Evolutionary conservation across 2,329 filamentous ascomycete species (phyloP), one percentile per base, ranked within the genome.

Genomic region (Trichoderma sp.): DNA sequence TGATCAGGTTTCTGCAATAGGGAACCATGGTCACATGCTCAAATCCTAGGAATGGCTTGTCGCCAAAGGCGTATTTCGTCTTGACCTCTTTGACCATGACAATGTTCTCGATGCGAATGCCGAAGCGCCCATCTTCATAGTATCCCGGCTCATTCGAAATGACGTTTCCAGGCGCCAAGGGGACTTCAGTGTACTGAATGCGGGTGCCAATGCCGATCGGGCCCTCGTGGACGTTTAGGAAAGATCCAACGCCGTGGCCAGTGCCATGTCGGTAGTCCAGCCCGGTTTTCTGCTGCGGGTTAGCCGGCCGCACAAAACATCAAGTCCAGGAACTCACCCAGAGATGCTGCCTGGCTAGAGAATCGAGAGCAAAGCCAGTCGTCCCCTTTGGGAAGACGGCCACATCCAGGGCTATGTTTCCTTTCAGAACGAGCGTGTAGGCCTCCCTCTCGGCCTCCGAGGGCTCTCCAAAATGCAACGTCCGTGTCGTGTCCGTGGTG

Each of bases 21-120:
- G 95, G 95, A 19, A 94, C 92, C 92, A 99, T 92, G 0, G 95
- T 99, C 69, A 98, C 93, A 77, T 96, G 92, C 80, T 99, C 94
- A 71, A 99, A 99, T 3, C 93, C 93, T 43, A 98, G 82, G 79
- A 91, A 99, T 2, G 93, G 90, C 80, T 96, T 97, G 72, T 97
- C 94, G 21, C 93, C 94, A 74, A 98, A 98, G 43, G 88, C 87
- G 77, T 96, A 85, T 67, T 89, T 88, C 5, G 94, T 97, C 77
- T 93, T 83, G n/a, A 90, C 89, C 75, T 97, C 93, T 69, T 86
- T 90, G 34, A 96, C 92, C 82, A 98, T 90, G 69, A 96, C 87
- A 72, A 99, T 88, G 76, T 99, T 99, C 78, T 99, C 95, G 72
- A 97, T 97, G 19, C 95, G 90, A 70, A 99, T 95, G 19, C 95